These are phyloP conservation scores for Boletus speciosus DNA, from an alignment of 768 basidiomycete genomes.

Conservation along the genomic window DNA sequence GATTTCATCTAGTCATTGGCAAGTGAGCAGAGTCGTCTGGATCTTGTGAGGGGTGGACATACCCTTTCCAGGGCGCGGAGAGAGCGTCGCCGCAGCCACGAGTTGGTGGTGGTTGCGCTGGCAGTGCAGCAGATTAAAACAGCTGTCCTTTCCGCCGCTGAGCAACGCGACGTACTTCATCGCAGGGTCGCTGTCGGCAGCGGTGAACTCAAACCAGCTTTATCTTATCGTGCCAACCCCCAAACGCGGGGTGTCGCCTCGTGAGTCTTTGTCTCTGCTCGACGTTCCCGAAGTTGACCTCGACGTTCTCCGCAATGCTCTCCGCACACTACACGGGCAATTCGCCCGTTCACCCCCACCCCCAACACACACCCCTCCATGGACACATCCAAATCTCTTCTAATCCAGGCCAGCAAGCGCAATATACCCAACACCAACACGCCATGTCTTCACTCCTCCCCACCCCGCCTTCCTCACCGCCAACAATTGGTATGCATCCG, in stretches of 20 bases:
- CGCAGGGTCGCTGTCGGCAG: background rate
- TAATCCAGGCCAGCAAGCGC: constrained; percentile 19
- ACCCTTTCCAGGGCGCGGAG: constrained; percentile 87
- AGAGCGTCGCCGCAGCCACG: constrained; percentile 82
- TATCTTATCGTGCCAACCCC: constrained; percentile 25
- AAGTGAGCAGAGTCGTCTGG: background rate
- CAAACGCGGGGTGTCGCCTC: constrained; percentile 8
- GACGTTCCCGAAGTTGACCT: background rate
- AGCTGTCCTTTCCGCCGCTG: constrained; percentile 97
- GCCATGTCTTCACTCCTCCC: constrained; percentile 32
- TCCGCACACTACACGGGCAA: constrained; percentile 41
- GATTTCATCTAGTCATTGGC: constrained; percentile 74
- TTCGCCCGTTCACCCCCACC: constrained; percentile 19
- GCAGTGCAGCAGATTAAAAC: constrained; percentile 93
- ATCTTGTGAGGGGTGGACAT: constrained; percentile 1
- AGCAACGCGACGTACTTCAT: constrained; percentile 95
- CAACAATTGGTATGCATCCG: constrained; percentile 30
- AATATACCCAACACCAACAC: constrained; percentile 24
- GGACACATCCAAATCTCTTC: constrained; percentile 20
- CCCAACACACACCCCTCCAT: constrained; percentile 28
- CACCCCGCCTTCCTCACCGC: constrained; percentile 34
- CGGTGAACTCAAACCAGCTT: background rate
- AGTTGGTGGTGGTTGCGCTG: constrained; percentile 81
- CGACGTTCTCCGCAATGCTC: constrained; percentile 56
- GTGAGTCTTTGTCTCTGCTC: background rate